phyloP scores from a whole-genome alignment of 2,329 filamentous ascomycete species.

The Tolypocladium sp. region DNA sequence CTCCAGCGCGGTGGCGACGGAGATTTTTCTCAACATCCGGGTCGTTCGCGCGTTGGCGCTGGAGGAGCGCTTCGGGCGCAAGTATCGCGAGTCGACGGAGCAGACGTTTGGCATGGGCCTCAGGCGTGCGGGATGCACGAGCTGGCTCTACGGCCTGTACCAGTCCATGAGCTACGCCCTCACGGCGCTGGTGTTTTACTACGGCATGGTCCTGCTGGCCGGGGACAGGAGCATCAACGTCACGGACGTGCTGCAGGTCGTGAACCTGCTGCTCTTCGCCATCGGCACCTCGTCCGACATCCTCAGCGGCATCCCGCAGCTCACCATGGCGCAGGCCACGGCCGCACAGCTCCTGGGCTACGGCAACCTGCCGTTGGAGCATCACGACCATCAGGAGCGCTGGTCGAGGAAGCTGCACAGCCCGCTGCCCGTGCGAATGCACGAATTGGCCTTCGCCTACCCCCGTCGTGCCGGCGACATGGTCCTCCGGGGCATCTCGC shows the following conservation, averaged over 20 bases:
- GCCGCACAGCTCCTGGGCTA: conserved; percentile 66
- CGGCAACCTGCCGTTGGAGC: conserved; percentile 43
- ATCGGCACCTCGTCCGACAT: conserved; percentile 64
- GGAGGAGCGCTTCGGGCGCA: conserved; percentile 60
- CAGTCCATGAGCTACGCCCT: conserved; percentile 65
- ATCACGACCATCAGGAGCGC: conserved; percentile 45
- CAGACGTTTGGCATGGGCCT: conserved; percentile 52
- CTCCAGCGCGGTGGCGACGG: conserved; percentile 50
- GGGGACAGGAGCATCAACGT: conserved; percentile 36
- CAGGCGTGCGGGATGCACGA: conserved; percentile 56
- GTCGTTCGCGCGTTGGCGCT: conserved; percentile 69
- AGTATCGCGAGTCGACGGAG: conserved; percentile 45
- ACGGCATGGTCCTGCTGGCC: conserved; percentile 58
- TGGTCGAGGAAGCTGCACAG: conserved; percentile 24
- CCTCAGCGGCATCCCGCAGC: conserved; percentile 69
- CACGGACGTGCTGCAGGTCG: conserved; percentile 58
- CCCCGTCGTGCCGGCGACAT: conserved; percentile 41
- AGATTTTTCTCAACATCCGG: conserved; percentile 70
- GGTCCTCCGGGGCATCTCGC: conserved; percentile 56
- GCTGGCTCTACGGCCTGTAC: conserved; percentile 67
- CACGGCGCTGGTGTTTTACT: conserved; percentile 75
- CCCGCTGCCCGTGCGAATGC: conserved; percentile 36
- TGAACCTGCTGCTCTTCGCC: conserved; percentile 77
- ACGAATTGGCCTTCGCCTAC: conserved; percentile 61
- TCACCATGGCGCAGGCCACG: conserved; percentile 63